Evolutionary conservation across 2,329 filamentous ascomycete species (phyloP), one percentile per base, ranked within the genome.

Genomic region (Alternaria sp.): DNA sequence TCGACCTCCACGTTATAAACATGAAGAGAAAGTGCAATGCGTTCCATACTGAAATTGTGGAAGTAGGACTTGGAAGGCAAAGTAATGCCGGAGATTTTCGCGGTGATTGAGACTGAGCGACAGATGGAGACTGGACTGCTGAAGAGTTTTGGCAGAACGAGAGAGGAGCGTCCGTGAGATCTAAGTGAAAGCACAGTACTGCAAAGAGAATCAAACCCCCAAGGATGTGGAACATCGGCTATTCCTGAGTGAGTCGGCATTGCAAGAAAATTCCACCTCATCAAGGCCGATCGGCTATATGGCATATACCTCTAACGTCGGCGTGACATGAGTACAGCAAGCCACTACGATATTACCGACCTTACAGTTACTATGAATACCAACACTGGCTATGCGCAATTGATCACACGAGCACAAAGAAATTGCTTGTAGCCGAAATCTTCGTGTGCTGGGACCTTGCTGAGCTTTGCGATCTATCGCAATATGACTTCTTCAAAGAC

Each of bases 381-480:
- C 49, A 11, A 12, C 11, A 41, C 23, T 3, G 21, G 15, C 30
- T 9, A 23, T 3, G 30, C 20, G 14, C 15, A 51, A 20, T 20
- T 43, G 23, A 41, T 62, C 60, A 59, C 60, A 57, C 60, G 60
- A 62, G 55, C 60, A 59, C 49, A 20, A 26, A 28, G 20, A 47
- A 30, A 12, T 33, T 33, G 45, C 37, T 28, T n/a, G 18, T 26
- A 58, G 37, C 15, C 55, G 18, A 33, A 41, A 18, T 11, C 15
- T 6, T 41, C n/a, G 37, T 41, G n/a, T 41, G 37, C 37, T 18
- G 37, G 37, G n/a, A 41, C 37, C 37, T 41, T 41, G 37, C 37
- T 41, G 37, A 41, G 37, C 37, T 41, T 41, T 41, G 37, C 37
- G 9, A 41, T 41, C 37, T 41, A 11, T 18, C 37, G 37, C 15